Base-by-base conservation (phyloP, 2,329 filamentous ascomycete species). In the Ascochyta rabiei region DNA sequence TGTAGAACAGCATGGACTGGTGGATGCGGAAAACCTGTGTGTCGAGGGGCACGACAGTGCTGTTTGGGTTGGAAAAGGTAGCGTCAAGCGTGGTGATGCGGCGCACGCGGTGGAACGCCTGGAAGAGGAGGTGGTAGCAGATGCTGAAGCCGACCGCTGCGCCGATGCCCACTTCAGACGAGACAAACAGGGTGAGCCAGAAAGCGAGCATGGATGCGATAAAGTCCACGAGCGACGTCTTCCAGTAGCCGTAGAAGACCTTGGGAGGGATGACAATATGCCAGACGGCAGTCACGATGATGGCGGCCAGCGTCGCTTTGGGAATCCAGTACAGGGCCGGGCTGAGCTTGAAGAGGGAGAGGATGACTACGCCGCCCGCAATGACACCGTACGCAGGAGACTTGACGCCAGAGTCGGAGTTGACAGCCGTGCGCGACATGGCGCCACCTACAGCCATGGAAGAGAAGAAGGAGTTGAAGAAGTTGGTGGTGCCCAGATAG, bases 361-460 rank as follows among this genome's bases (percentile, higher is more conserved):
- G 70, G 7, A 89, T 74, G 16, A 89, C 84, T 42, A 86, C 83
- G 4, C 80, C 84, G 2, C 84, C 81, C 0, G 86, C 87, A 48
- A 89, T 76, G 19, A 86, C 61, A 4, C 86, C 85, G 37, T 82
- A 85, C 0, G 87, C 74, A 0, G 86, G 86, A 6, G 83, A 86
- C 57, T 81, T 82, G 63, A 88, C 86, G 30, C 83, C 81, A 44
- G 84, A 86, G 26, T 84, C 80, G 0, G 84, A 87, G 75, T 88
- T 89, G 65, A 89, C 85, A 8, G 86, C 85, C 1, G 86, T 88
- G 9, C 86, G 79, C 0, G 85, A 87, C 82, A 89, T 88, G 59
- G 85, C 86, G 21, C 85, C 86, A 12, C 85, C 84, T 12, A 87
- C 77, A n/a, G 84, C 79, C 83, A 88, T 86, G 9, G 82, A 78